These are phyloP conservation scores for Candida ascalaphidarum DNA, from an alignment of 805 yeast genomes.

Conservation along the genomic window DNA sequence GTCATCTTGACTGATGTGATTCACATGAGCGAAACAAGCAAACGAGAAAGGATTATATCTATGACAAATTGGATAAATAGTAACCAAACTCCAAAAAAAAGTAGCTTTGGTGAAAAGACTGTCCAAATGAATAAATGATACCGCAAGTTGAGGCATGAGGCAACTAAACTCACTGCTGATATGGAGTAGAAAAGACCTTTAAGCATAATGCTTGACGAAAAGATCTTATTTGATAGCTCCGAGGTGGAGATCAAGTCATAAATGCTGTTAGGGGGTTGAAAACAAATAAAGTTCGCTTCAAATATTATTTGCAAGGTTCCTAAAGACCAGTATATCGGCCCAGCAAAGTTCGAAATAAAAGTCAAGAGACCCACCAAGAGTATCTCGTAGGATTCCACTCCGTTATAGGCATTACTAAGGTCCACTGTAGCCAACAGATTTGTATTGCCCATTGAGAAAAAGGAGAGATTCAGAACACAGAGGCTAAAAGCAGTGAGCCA, in stretches of 20 bases:
- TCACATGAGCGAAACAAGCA: not conserved
- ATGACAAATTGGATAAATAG: constrained; percentile 34
- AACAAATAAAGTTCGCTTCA: constrained; percentile 17
- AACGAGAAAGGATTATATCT: constrained; percentile 12
- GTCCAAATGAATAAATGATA: constrained; percentile 96
- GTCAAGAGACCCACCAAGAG: constrained; percentile 69
- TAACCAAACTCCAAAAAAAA: constrained; percentile 76
- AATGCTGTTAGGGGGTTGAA: constrained; percentile 4
- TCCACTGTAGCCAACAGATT: constrained; percentile 90
- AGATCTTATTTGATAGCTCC: constrained; percentile 20
- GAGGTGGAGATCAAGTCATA: constrained; percentile 6
- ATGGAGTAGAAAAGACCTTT: constrained; percentile 34
- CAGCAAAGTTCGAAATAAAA: constrained; percentile 76
- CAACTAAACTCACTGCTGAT: constrained; percentile 48
- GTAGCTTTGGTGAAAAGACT: constrained; percentile 87
- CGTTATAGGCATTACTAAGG: constrained; percentile 87
- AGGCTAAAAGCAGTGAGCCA: constrained; percentile 30
- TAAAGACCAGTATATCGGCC: constrained; percentile 75
- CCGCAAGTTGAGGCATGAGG: constrained; percentile 66
- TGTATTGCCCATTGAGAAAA: constrained; percentile 85
- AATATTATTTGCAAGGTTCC: constrained; percentile 32
- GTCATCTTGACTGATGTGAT: too few species aligned
- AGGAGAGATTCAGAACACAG: constrained; percentile 64
- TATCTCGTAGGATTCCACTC: constrained; percentile 63
- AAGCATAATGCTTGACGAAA: constrained; percentile 10